Evolutionary conservation across 805 yeast species (phyloP), one percentile per base, ranked within the genome.

Genomic region (Schizosaccharomyces japonicus): DNA sequence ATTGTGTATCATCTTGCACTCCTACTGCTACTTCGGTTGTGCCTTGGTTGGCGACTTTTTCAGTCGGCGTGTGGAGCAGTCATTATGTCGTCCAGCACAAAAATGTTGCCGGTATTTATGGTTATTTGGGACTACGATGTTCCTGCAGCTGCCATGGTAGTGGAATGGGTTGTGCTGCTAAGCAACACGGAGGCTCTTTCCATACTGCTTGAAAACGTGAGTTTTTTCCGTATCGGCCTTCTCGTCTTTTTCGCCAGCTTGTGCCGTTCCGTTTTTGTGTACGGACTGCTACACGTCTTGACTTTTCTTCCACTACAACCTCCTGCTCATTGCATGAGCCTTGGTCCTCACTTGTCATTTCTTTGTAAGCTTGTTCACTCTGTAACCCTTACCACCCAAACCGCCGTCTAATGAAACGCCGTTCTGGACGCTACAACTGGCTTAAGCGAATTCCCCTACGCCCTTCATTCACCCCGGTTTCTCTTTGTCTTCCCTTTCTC

Each of bases 41-140:
- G 57, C 54, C 51, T 64, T n/a, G 55, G 55, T 4, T 66, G 66
- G 61, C 59, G 60, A 47, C 58, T 58, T 31, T 68, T 66, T 39
- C 62, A 61, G 40, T 61, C 70, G 13, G 59, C 85, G 15, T 69
- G 83, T 0, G 68, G 76, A 7, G 78, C 94, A 0, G 68, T 84
- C 1, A 58, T 85, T 42, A 69, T 84, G 4, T 76, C 95, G 0
- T 75, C 82, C 40, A 74, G 81, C 0, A 77, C 87, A 34, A 82
- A 80, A 57, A 66, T 87, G 21, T 77, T 87, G 52, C 98, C 98
- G 0, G 78, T 90, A 17, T 67, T 90, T 30, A 87, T 87, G 85
- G 66, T 90, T 29, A 87, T 90, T 31, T 90, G 99, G 99, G 90
- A 94, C 0, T 90, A 90, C 57, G 95, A 90, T 57, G 72, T 80